Evolutionary conservation across 805 yeast species (phyloP).

Genomic region (Naumovozyma dairenensis): DNA sequence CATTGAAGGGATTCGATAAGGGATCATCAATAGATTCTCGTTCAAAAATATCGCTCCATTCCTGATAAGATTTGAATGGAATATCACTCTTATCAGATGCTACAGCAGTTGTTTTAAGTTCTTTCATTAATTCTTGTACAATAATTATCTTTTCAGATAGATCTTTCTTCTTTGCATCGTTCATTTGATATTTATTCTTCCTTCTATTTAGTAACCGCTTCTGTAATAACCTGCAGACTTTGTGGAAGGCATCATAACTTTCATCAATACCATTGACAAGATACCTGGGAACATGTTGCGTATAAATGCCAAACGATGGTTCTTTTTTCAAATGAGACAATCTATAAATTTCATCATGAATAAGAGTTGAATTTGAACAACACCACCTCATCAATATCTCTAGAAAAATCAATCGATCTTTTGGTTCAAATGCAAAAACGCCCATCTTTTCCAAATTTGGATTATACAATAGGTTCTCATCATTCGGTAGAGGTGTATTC

Average conservation of each 20-base stretch:
- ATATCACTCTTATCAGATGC: too few species aligned
- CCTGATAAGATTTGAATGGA: too few species aligned
- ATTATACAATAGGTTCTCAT: slow-evolving; percentile 18
- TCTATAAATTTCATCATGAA: slow-evolving; percentile 23
- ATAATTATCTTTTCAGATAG: slow-evolving; percentile 14
- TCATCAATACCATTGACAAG: slow-evolving; percentile 18
- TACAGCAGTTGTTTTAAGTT: slow-evolving; percentile 12
- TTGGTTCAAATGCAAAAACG: slow-evolving; percentile 17
- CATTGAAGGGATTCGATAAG: slow-evolving; percentile 20
- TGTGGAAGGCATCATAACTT: slow-evolving; percentile 16
- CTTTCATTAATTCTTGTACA: slow-evolving; percentile 14
- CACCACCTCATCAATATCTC: slow-evolving; percentile 20
- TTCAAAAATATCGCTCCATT: slow-evolving; percentile 20
- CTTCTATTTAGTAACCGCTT: slow-evolving; percentile 18
- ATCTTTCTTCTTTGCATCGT: slow-evolving; percentile 18
- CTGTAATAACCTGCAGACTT: slow-evolving; percentile 19
- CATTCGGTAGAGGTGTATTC: slow-evolving; percentile 11
- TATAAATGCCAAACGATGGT: slow-evolving; percentile 20
- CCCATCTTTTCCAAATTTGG: slow-evolving; percentile 19
- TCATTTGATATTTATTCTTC: slow-evolving; percentile 15
- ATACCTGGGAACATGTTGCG: slow-evolving; percentile 20
- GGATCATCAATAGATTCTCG: slow-evolving; percentile 23
- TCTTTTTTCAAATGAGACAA: slow-evolving; percentile 22
- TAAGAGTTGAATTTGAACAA: slow-evolving; percentile 15
- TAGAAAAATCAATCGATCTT: slow-evolving; percentile 19